phyloP scores from a whole-genome alignment of 805 yeast genomes.

The Nakazawaea wyomingensis region DNA sequence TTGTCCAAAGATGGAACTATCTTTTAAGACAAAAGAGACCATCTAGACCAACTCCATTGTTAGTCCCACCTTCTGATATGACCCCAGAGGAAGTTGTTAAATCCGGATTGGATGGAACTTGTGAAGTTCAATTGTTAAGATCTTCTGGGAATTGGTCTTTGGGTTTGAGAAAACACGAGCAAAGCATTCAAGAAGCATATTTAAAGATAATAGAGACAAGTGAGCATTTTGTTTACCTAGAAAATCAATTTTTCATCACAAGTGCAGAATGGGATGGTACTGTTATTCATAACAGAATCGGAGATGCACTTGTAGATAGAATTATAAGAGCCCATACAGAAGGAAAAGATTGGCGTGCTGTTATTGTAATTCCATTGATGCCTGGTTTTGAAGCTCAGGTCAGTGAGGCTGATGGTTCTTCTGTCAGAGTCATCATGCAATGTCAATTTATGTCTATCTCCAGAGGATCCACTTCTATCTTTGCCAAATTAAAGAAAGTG shows the following conservation, averaged over 20 bases:
- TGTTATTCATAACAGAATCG: conserved; percentile 80
- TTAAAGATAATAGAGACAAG: conserved; percentile 85
- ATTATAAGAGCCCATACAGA: conserved; percentile 82
- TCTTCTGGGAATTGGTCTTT: conserved; percentile 93
- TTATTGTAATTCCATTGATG: conserved; percentile 89
- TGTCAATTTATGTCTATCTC: conserved; percentile 93
- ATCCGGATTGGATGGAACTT: conserved; percentile 68
- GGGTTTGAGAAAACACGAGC: conserved; percentile 80
- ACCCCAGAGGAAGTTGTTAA: conserved; percentile 63
- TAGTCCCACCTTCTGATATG: conserved; percentile 89
- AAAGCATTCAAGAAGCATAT: conserved; percentile 90
- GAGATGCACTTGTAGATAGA: conserved; percentile 96
- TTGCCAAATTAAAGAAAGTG: conserved; percentile 68
- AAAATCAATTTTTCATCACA: conserved; percentile 91
- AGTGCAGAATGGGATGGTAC: conserved; percentile 84
- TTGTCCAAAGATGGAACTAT: conserved; percentile 97
- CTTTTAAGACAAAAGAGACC: conserved; percentile 90
- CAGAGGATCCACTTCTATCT: conserved; percentile 83
- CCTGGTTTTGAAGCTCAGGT: conserved; percentile 96
- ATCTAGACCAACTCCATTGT: conserved; percentile 84
- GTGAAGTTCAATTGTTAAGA: conserved; percentile 86
- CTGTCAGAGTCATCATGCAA: conserved; percentile 94
- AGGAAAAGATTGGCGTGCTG: conserved; percentile 80
- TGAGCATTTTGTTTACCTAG: conserved; percentile 89
- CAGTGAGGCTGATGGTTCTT: conserved; percentile 87